phyloP scores from a whole-genome alignment of 2,329 filamentous ascomycete species.

The Aspergillus pseudotamarii region DNA sequence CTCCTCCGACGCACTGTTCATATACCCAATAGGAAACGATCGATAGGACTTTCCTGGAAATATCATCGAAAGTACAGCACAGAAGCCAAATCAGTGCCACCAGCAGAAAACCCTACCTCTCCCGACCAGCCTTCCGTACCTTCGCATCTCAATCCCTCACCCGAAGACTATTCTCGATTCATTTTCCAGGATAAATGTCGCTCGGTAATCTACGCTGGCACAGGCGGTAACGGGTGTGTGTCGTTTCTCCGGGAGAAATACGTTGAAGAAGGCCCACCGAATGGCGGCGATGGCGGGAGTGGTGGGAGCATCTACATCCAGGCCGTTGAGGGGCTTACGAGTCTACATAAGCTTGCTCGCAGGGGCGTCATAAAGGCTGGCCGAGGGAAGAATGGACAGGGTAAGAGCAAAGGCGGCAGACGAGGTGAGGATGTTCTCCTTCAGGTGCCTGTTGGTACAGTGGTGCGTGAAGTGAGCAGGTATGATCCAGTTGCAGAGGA shows the following conservation, averaged over 20 bases:
- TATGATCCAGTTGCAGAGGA: constrained; percentile 77
- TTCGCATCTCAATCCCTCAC: constrained; percentile 74
- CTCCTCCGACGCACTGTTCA: constrained; percentile 22
- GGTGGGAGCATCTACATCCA: constrained; percentile 95
- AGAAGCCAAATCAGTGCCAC: constrained; percentile 7
- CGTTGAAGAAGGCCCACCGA: constrained; percentile 83
- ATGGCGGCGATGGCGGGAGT: constrained; percentile 90
- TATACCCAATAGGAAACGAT: constrained; percentile 16
- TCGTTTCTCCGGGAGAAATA: constrained; percentile 93
- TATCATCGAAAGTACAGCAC: constrained; percentile 30
- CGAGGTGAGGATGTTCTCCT: constrained; percentile 86
- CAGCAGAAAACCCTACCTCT: constrained; percentile 12
- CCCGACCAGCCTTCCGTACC: constrained; percentile 27
- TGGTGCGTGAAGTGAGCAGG: constrained; percentile 79
- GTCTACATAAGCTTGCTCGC: constrained; percentile 85
- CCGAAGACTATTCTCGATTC: constrained; percentile 79
- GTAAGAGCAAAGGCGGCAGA: constrained; percentile 62
- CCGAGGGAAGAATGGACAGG: constrained; percentile 50
- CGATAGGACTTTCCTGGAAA: constrained; percentile 8
- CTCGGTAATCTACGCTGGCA: constrained; percentile 75
- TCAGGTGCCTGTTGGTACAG: constrained; percentile 88
- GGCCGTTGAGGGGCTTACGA: constrained; percentile 86
- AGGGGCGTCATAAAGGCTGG: constrained; percentile 62
- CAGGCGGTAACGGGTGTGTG: constrained; percentile 88
- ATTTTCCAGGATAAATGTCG: constrained; percentile 86